Evolutionary conservation across 345 rosid genomes (phyloP).

Genomic region (Pistacia vera): DNA sequence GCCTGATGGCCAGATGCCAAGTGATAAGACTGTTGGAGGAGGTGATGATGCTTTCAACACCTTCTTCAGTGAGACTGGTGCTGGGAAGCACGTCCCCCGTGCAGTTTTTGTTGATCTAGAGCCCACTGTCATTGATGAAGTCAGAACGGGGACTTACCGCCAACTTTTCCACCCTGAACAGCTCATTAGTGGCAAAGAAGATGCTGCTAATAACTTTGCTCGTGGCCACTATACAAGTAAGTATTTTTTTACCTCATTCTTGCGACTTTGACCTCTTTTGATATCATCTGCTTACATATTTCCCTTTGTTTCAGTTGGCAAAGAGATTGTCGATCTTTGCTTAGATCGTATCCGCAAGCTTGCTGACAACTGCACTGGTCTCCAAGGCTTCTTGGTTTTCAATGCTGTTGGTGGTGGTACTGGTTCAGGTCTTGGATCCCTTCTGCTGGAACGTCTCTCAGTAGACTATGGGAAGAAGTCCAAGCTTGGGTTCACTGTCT

Average conservation of each 20-base stretch:
- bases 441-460: slow-evolving; percentile 38
- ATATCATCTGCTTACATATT: neutral
- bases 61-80: slow-evolving; percentile 50
- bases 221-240: slow-evolving; percentile 50
- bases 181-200: slow-evolving; percentile 54
- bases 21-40: slow-evolving; percentile 40
- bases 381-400: slow-evolving; percentile 40
- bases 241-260: neutral
- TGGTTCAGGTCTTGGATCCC: slow-evolving; percentile 41
- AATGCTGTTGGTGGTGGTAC: slow-evolving; percentile 46
- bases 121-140: slow-evolving; percentile 57
- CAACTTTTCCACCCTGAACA: slow-evolving; percentile 70
- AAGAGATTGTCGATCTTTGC: slow-evolving; percentile 44
- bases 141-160: slow-evolving; percentile 61
- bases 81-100: slow-evolving; percentile 55
- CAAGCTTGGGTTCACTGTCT: slow-evolving; percentile 39
- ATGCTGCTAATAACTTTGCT: slow-evolving; percentile 53
- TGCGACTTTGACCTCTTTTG: neutral
- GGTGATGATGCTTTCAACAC: slow-evolving; percentile 54
- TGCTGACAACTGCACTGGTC: slow-evolving; percentile 43
- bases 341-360: slow-evolving; percentile 41
- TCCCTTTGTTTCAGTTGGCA: slow-evolving; percentile 27
- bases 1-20: slow-evolving; percentile 46
- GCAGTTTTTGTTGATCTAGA: slow-evolving; percentile 50
- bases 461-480: slow-evolving; percentile 44